Conservation (phyloP, 768 basidiomycete species). For the Lentinus tigrinus region DNA sequence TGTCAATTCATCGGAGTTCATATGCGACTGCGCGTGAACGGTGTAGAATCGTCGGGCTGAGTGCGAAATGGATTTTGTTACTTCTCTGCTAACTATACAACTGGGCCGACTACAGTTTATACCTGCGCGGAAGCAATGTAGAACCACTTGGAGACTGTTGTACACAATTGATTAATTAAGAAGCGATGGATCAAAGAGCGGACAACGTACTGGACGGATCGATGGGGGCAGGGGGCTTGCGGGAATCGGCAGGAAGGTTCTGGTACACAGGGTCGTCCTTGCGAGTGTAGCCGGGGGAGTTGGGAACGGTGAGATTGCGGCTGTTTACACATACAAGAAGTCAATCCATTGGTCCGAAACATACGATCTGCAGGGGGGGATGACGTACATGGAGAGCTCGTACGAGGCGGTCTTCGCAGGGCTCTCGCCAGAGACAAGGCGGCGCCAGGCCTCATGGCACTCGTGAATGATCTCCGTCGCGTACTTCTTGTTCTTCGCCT, state of each 20-base stretch:
- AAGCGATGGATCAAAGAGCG: not conserved
- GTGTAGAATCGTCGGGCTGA: constrained; percentile 7
- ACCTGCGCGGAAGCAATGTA: constrained; percentile 90
- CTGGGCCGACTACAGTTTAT: constrained; percentile 29
- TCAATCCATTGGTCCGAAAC: not conserved
- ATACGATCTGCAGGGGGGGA: not conserved
- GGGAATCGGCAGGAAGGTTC: constrained; percentile 71
- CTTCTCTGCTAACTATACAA: constrained; percentile 16
- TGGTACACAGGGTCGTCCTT: constrained; percentile 64
- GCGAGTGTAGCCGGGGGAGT: constrained; percentile 68
- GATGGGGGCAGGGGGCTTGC: constrained; percentile 82
- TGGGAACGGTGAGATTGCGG: constrained; percentile 73
- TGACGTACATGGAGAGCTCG: constrained; percentile 81
- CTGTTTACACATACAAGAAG: constrained; percentile 39
- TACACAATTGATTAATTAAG: not conserved
- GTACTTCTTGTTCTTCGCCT: constrained; percentile 99
- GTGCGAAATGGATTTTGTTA: constrained; percentile 8
- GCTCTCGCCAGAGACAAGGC: constrained; percentile 78
- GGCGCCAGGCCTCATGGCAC: constrained; percentile 98
- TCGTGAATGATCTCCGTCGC: constrained; percentile 99
- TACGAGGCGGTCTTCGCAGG: constrained; percentile 69
- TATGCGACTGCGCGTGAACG: not conserved
- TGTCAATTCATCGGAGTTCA: not conserved
- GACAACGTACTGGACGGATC: constrained; percentile 78
- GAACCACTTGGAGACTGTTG: constrained; percentile 86